Percentiles rank a stretch among this genome's conserved stretches.
Evolutionary conservation across 306 rosid species (phyloP).

Genomic region (Astragalus glycyphyllos): DNA sequence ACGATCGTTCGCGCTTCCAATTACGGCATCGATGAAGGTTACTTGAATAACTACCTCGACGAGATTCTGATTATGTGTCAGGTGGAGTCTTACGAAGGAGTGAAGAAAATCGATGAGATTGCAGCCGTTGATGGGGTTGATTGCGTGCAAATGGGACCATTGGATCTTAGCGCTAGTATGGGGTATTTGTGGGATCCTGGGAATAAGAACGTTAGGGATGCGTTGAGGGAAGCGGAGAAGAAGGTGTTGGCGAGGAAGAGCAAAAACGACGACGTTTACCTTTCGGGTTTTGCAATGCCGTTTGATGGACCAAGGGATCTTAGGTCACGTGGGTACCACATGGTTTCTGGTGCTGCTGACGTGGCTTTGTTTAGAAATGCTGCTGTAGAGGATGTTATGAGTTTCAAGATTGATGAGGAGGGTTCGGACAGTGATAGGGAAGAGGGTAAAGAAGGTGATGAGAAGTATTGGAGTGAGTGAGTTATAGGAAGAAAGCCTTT

Average conservation of each 20-base stretch:
- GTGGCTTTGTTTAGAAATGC: conserved; percentile 66
- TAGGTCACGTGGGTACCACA: conserved; percentile 67
- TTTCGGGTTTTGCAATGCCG: conserved; percentile 66
- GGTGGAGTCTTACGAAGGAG: conserved; percentile 66
- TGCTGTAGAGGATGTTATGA: conserved; percentile 68
- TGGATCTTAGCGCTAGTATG: conserved; percentile 84
- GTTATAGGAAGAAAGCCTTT: background rate
- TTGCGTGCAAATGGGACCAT: conserved; percentile 84
- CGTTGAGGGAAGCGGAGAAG: conserved; percentile 64
- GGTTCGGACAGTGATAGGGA: conserved; percentile 51
- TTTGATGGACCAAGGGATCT: conserved; percentile 60
- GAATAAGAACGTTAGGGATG: conserved; percentile 67
- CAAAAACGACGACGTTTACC: conserved; percentile 50
- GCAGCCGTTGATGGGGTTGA: conserved; percentile 81
- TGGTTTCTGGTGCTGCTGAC: conserved; percentile 74
- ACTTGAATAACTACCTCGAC: conserved; percentile 64
- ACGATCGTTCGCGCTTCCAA: conserved; percentile 70
- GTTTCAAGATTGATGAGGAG: conserved; percentile 53
- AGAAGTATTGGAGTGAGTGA: conserved; percentile 81
- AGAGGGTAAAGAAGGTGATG: conserved; percentile 58
- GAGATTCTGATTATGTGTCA: conserved; percentile 76
- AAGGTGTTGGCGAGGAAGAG: conserved; percentile 54
- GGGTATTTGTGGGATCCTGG: conserved; percentile 82
- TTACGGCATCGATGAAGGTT: conserved; percentile 81
- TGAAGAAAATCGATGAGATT: conserved; percentile 51